Percentiles rank a stretch among this genome's conserved stretches.
Conservation (phyloP, 2,329 filamentous ascomycete species). For the Pyricularia sp. region DNA sequence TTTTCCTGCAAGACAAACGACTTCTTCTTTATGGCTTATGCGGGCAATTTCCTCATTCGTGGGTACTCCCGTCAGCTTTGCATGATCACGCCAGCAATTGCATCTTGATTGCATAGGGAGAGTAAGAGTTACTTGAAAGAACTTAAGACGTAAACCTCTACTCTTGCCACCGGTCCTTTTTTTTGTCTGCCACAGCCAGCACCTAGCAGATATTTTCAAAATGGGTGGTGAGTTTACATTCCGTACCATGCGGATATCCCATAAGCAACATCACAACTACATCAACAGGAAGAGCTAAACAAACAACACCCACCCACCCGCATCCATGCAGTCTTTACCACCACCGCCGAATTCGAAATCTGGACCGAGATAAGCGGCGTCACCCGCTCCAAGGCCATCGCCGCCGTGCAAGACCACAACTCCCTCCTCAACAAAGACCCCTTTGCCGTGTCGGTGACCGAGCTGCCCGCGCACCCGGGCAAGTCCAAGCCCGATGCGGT, state of each 20-base stretch:
- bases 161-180: not conserved
- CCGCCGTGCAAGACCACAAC: conserved; percentile 3
- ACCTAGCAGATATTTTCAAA: not conserved
- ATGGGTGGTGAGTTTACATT: not conserved
- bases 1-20: not conserved
- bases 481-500: not conserved
- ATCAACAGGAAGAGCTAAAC: not conserved
- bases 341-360: not conserved
- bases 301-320: not conserved
- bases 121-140: not conserved
- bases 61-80: not conserved
- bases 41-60: not conserved
- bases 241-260: not conserved
- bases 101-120: not conserved
- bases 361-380: conserved; percentile 2
- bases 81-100: not conserved
- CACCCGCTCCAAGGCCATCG: not conserved
- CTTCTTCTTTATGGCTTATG: not conserved
- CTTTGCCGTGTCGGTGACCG: not conserved
- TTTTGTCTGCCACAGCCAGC: not conserved
- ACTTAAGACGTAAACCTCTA: not conserved
- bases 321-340: not conserved
- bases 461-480: not conserved
- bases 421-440: not conserved
- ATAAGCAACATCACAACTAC: too few species aligned